phyloP scores from a whole-genome alignment of 345 rosid species.

The Pistacia vera region DNA sequence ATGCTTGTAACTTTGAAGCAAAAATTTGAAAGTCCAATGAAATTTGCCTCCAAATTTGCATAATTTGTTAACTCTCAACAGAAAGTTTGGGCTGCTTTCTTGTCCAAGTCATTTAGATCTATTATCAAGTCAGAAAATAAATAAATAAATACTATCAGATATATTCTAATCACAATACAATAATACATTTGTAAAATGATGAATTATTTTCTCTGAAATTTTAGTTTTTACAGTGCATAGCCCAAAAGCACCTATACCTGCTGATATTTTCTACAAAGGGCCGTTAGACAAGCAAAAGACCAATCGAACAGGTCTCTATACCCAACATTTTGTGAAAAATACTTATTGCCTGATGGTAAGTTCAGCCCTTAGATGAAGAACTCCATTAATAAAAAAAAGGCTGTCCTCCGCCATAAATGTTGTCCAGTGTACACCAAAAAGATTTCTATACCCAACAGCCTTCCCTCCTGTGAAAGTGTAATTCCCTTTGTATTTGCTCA shows the following conservation, averaged over 20 bases:
- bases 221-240: neutral
- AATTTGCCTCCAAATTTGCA: too few species aligned
- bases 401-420: constrained; percentile 60
- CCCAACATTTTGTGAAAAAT: constrained; percentile 40
- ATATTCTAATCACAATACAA: neutral
- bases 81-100: too few species aligned
- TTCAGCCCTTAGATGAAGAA: constrained; percentile 81
- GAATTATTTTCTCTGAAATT: neutral
- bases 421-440: constrained; percentile 61
- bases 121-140: neutral
- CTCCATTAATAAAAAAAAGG: constrained; percentile 62
- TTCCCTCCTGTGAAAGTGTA: constrained; percentile 60
- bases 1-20: too few species aligned
- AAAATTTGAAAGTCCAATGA: too few species aligned
- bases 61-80: too few species aligned
- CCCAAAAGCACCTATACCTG: neutral
- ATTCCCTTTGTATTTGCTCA: constrained; percentile 54
- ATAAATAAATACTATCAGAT: neutral
- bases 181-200: neutral
- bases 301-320: constrained; percentile 42
- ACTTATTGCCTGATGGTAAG: constrained; percentile 62
- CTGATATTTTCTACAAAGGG: constrained; percentile 5
- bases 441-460: constrained; percentile 63
- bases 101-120: too few species aligned
- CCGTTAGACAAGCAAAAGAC: neutral